Evolutionary conservation across 2,329 filamentous ascomycete genomes (phyloP).

Genomic region (Truncatella angustata): DNA sequence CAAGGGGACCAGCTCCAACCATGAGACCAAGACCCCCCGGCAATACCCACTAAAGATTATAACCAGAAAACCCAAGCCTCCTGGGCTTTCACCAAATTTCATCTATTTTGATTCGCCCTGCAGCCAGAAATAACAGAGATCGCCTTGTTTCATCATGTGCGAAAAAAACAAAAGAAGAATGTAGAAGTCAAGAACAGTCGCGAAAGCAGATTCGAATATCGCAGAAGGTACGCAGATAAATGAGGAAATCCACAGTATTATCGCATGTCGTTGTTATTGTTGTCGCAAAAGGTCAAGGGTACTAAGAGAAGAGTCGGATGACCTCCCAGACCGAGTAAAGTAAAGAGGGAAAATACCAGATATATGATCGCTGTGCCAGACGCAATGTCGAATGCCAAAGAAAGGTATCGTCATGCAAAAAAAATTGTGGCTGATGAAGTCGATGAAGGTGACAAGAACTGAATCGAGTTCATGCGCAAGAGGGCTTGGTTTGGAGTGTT

Average conservation of each 20-base stretch:
- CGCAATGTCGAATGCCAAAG: conserved; percentile 52
- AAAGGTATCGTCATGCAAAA: conserved; percentile 57
- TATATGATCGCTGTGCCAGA: conserved; percentile 59
- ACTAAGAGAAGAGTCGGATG: conserved; percentile 23
- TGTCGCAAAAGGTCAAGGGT: conserved; percentile 1
- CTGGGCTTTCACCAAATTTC: conserved; percentile 35
- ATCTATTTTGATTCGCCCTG: conserved; percentile 27
- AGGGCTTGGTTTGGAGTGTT: conserved; percentile 21
- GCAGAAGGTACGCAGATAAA: conserved; percentile 14
- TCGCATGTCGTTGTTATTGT: conserved; percentile 1
- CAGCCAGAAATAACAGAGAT: conserved; percentile 29
- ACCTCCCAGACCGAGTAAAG: conserved; percentile 18
- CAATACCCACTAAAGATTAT: conserved; percentile 15
- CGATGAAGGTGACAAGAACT: conserved; percentile 34
- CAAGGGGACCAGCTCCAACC: conserved; percentile 1
- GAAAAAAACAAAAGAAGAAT: conserved; percentile 14
- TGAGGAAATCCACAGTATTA: conserved; percentile 14
- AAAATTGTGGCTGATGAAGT: conserved; percentile 46
- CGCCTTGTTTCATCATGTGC: conserved; percentile 20
- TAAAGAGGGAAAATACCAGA: conserved; percentile 29
- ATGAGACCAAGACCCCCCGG: conserved; percentile 3
- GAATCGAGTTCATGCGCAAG: conserved; percentile 24
- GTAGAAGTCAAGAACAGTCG: conserved; percentile 18
- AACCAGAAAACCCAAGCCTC: conserved; percentile 32
- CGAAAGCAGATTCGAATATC: conserved; percentile 25